phyloP scores from a whole-genome alignment of 805 yeast species.

The Candida berthetii region DNA sequence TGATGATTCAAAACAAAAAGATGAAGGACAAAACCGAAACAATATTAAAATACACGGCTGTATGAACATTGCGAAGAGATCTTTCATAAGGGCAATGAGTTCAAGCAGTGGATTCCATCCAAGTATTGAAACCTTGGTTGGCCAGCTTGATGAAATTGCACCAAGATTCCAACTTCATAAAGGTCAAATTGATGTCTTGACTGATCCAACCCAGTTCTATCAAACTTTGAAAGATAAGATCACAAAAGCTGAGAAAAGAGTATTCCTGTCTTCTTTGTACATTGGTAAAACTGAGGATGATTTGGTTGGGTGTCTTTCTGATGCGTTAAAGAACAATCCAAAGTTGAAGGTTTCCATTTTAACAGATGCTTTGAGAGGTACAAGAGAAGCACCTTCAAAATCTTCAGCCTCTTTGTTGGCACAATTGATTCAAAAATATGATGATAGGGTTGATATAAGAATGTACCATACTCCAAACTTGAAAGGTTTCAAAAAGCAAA shows the following conservation, averaged over 20 bases:
- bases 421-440: constrained; percentile 56
- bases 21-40: not conserved
- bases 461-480: constrained; percentile 89
- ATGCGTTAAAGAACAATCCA: constrained; percentile 54
- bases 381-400: constrained; percentile 80
- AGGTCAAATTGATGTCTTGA: constrained; percentile 55
- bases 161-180: constrained; percentile 59
- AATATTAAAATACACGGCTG: not conserved
- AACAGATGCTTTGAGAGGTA: constrained; percentile 86
- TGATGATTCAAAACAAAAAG: too few relatives aligned
- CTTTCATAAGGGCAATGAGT: not conserved
- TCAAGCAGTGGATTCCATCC: constrained; percentile 32
- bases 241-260: constrained; percentile 48
- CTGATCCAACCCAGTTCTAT: constrained; percentile 72
- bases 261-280: constrained; percentile 82
- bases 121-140: constrained; percentile 32
- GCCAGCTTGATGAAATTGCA: constrained; percentile 55
- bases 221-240: constrained; percentile 57
- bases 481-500: constrained; percentile 52
- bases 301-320: constrained; percentile 52
- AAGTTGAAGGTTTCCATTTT: constrained; percentile 64
- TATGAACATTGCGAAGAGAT: not conserved
- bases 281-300: constrained; percentile 82
- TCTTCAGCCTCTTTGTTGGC: constrained; percentile 76
- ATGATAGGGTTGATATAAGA: constrained; percentile 68